Evolutionary conservation across 2,329 filamentous ascomycete species (phyloP).

Genomic region (Calycina herbarum): DNA sequence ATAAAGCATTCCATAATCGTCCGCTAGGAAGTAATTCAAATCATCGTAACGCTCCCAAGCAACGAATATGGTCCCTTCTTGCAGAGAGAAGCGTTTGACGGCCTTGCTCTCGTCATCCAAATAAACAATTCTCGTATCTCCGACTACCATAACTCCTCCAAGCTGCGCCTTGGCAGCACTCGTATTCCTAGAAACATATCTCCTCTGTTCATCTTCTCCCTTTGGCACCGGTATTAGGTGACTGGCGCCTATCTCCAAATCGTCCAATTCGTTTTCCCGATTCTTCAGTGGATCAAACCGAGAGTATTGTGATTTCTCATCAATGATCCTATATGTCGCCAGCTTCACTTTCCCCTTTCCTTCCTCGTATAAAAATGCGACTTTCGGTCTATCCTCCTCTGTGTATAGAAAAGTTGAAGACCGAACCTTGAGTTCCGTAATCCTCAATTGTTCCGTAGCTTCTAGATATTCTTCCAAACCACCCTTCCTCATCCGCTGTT

Average conservation of each 20-base stretch:
- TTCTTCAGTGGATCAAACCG: constrained; percentile 57
- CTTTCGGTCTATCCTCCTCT: constrained; percentile 53
- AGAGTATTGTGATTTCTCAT: constrained; percentile 54
- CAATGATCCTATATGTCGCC: constrained; percentile 60
- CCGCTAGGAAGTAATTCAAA: constrained; percentile 81
- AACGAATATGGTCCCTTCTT: constrained; percentile 82
- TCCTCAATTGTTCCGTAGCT: constrained; percentile 59
- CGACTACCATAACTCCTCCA: constrained; percentile 72
- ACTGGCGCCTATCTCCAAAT: constrained; percentile 56
- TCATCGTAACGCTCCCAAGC: constrained; percentile 85
- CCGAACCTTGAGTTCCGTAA: constrained; percentile 66
- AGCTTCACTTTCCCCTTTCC: constrained; percentile 57
- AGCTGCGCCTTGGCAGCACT: constrained; percentile 53
- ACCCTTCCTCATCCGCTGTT: constrained; percentile 50
- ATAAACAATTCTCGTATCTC: constrained; percentile 81
- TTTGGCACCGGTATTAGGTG: constrained; percentile 64
- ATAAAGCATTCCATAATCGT: constrained; percentile 86
- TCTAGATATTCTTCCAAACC: constrained; percentile 55
- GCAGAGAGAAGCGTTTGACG: constrained; percentile 62
- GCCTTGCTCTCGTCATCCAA: constrained; percentile 75
- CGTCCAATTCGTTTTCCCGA: constrained; percentile 53
- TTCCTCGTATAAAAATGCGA: constrained; percentile 67
- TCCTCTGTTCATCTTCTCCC: constrained; percentile 56
- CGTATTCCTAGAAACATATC: constrained; percentile 58
- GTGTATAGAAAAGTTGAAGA: constrained; percentile 66